phyloP scores from a whole-genome alignment of 306 rosid genomes.

The Malus sylvestris region DNA sequence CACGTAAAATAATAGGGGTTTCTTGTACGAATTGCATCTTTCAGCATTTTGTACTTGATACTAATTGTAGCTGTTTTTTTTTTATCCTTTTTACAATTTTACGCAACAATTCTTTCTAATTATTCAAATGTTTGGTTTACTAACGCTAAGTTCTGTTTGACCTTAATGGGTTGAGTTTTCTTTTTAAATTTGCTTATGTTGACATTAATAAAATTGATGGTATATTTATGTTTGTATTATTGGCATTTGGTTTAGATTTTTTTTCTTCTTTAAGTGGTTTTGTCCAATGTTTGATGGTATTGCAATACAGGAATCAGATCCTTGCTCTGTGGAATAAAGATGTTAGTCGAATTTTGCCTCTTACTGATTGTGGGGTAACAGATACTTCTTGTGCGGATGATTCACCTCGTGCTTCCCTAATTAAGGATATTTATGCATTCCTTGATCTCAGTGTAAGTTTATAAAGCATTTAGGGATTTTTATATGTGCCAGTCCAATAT shows the following conservation, averaged over 20 bases:
- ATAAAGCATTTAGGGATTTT: slow-evolving; percentile 3
- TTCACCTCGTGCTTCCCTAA: slow-evolving; percentile 50
- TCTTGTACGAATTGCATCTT: not conserved
- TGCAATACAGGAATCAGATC: slow-evolving; percentile 78
- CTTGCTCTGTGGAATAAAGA: slow-evolving; percentile 85
- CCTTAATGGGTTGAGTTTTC: not conserved
- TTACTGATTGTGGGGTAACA: slow-evolving; percentile 79
- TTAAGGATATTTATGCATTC: slow-evolving; percentile 84
- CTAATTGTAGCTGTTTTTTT: not conserved
- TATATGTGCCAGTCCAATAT: not conserved
- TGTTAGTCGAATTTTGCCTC: slow-evolving; percentile 85
- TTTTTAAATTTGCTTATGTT: not conserved
- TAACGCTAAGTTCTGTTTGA: not conserved
- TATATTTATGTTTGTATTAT: not conserved
- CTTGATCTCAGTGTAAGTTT: slow-evolving; percentile 87
- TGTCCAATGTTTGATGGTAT: not conserved
- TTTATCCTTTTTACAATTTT: not conserved
- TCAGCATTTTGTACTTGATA: not conserved
- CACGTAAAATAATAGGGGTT: slow-evolving; percentile 19
- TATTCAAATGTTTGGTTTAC: not conserved
- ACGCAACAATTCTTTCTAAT: not conserved
- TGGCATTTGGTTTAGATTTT: not conserved
- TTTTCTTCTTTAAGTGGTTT: not conserved
- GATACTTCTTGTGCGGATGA: slow-evolving; percentile 44
- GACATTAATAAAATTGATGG: not conserved